These are phyloP conservation scores for Nitzschia sp. DNA, from an alignment of 108 stramenopile genomes.

Conservation along the genomic window DNA sequence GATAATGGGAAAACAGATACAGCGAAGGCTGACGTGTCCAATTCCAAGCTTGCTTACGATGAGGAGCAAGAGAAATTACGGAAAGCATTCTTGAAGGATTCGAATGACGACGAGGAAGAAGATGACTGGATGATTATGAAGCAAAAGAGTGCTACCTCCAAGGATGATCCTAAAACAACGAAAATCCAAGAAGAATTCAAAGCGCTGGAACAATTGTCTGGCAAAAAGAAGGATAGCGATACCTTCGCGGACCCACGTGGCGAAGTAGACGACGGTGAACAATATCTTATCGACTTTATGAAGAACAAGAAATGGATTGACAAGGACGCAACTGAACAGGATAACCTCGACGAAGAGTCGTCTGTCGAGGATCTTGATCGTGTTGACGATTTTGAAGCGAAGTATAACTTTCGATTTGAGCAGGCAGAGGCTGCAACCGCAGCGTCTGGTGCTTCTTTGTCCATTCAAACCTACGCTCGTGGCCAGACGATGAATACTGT, in stretches of 20 bases:
- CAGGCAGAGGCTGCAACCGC: conserved; percentile 69
- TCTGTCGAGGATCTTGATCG: conserved; percentile 85
- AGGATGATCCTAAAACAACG: conserved; percentile 26
- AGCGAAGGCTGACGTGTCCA: not conserved
- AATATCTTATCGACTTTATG: conserved; percentile 81
- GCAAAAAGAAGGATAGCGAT: conserved; percentile 9
- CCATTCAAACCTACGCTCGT: conserved; percentile 82
- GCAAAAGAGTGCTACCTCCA: conserved; percentile 28
- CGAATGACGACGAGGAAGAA: conserved; percentile 38
- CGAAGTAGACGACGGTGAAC: conserved; percentile 90
- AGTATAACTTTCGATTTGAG: conserved; percentile 99
- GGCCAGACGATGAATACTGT: conserved; percentile 67
- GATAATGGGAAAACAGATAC: conserved; percentile 2
- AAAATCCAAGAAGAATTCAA: conserved; percentile 58
- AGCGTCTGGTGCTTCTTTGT: conserved; percentile 59
- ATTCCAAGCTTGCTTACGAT: conserved; percentile 84
- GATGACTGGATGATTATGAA: conserved; percentile 56
- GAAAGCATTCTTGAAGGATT: conserved; percentile 68
- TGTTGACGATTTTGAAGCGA: conserved; percentile 96
- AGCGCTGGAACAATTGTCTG: conserved; percentile 62
- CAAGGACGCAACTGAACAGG: conserved; percentile 28
- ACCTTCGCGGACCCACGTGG: conserved; percentile 73
- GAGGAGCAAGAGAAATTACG: conserved; percentile 88
- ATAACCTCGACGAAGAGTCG: conserved; percentile 54
- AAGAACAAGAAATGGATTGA: conserved; percentile 84